Conservation (phyloP, 164 flowering plant species). For the Litsea cubeba region DNA sequence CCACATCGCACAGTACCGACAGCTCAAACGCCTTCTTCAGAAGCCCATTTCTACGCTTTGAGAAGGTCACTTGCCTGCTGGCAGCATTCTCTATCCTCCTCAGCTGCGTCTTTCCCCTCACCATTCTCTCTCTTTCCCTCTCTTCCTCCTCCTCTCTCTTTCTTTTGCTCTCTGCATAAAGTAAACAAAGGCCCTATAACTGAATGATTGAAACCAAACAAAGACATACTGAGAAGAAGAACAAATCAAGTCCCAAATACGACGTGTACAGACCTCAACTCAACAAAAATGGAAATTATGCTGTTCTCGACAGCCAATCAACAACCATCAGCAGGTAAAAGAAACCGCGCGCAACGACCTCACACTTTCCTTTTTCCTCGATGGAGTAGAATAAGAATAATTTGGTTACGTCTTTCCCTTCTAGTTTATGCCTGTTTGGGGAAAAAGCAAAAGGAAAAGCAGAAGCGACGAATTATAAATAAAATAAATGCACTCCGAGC, state of each 20-base stretch:
- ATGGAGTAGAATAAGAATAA: too few species aligned
- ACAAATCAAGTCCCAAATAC: too few species aligned
- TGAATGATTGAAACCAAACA: too few species aligned
- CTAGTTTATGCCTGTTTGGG: too few species aligned
- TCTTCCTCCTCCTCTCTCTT: too few species aligned
- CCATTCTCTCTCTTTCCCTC: not conserved
- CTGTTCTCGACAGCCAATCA: not conserved
- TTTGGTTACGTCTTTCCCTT: too few species aligned
- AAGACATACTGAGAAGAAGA: too few species aligned
- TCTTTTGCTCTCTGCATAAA: not conserved
- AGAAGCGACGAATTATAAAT: too few species aligned
- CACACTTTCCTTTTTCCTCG: not conserved
- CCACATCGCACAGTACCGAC: conserved; percentile 7
- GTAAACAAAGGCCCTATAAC: not conserved
- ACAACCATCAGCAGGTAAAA: not conserved
- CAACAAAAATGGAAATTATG: not conserved
- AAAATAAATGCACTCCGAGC: too few species aligned
- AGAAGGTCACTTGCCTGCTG: conserved; percentile 8
- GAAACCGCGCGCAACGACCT: not conserved
- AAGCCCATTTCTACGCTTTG: conserved; percentile 5
- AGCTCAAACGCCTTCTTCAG: conserved; percentile 12
- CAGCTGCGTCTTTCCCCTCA: conserved; percentile 10
- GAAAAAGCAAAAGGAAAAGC: too few species aligned
- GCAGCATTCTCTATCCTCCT: conserved; percentile 6
- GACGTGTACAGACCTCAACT: not conserved